Conservation (phyloP, 768 basidiomycete species). For the Tylopilus felleus region DNA sequence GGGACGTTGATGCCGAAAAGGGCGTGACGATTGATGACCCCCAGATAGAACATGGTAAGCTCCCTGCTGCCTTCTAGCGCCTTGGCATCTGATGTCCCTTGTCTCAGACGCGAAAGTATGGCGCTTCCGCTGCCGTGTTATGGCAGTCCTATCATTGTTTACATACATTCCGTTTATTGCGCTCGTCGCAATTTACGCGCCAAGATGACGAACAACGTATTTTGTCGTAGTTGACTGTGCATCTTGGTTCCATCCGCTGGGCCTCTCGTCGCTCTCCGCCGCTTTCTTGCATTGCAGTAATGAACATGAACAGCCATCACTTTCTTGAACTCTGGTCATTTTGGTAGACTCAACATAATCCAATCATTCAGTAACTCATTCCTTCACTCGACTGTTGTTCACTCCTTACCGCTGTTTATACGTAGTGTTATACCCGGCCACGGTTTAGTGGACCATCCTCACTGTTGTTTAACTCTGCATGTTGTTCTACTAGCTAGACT, state of each 20-base stretch:
- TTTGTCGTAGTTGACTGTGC: slow-evolving; percentile 10
- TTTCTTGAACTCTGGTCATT: slow-evolving; percentile 10
- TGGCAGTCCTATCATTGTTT: slow-evolving; percentile 62
- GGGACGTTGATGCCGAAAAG: slow-evolving; percentile 57
- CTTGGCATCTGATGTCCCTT: slow-evolving; percentile 5
- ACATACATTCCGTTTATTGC: slow-evolving; percentile 81
- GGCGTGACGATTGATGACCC: slow-evolving; percentile 74
- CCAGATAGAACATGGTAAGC: slow-evolving; percentile 72
- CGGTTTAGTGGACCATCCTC: slow-evolving; percentile 2
- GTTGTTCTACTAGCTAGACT: slow-evolving; percentile 20
- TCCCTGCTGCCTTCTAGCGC: background rate
- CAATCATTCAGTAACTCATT: slow-evolving; percentile 15
- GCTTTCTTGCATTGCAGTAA: slow-evolving; percentile 25
- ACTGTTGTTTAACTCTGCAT: slow-evolving; percentile 22
- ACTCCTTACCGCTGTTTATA: slow-evolving; percentile 28
- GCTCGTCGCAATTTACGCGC: slow-evolving; percentile 62
- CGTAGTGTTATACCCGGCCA: slow-evolving; percentile 26
- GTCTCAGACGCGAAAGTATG: slow-evolving; percentile 65
- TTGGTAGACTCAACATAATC: slow-evolving; percentile 15
- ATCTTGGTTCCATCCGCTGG: background rate
- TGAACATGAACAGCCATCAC: slow-evolving; percentile 16
- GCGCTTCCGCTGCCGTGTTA: slow-evolving; percentile 72
- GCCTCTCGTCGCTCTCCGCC: slow-evolving; percentile 4
- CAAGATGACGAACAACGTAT: slow-evolving; percentile 26
- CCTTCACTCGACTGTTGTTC: slow-evolving; percentile 18